Evolutionary conservation across 1,284 basidiomycete species (phyloP).

Genomic region (Apiotrichum montevideense): DNA sequence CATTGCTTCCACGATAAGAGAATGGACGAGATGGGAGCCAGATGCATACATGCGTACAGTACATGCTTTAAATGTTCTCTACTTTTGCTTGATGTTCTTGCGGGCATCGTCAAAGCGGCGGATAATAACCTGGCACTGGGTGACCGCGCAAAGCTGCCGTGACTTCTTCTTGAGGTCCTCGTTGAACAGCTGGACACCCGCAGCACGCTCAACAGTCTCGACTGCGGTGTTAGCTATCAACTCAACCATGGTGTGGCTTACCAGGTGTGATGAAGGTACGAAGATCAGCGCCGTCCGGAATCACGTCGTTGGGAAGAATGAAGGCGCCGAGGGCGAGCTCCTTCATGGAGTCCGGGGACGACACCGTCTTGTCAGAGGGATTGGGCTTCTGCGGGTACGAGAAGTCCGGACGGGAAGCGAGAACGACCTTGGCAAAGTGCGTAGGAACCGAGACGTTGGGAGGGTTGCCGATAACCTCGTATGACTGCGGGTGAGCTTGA

Average conservation of each 20-base stretch:
- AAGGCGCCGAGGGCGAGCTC: constrained; percentile 88
- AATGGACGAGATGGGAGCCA: too few relatives aligned
- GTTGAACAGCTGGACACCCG: constrained; percentile 84
- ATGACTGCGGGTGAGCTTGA: constrained; percentile 53
- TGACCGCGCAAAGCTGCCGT: constrained; percentile 79
- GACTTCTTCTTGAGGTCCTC: constrained; percentile 70
- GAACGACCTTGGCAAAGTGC: constrained; percentile 94
- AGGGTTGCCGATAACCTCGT: constrained; percentile 90
- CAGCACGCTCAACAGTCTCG: constrained; percentile 83
- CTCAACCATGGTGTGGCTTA: constrained; percentile 43
- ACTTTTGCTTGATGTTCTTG: constrained; percentile 48
- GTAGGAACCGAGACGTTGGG: constrained; percentile 90
- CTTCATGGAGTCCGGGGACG: constrained; percentile 46
- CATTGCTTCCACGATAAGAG: too few relatives aligned
- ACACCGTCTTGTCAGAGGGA: constrained; percentile 21
- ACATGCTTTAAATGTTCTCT: background rate
- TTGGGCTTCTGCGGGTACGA: constrained; percentile 58
- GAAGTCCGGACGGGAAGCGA: constrained; percentile 68
- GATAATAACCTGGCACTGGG: constrained; percentile 77
- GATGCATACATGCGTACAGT: background rate
- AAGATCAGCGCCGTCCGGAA: constrained; percentile 74
- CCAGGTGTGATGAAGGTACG: constrained; percentile 74
- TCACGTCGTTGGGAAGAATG: constrained; percentile 82
- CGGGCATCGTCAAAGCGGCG: constrained; percentile 81
- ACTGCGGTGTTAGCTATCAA: constrained; percentile 51